phyloP scores from a whole-genome alignment of 345 rosid genomes.

The Rhodomyrtus tomentosa region DNA sequence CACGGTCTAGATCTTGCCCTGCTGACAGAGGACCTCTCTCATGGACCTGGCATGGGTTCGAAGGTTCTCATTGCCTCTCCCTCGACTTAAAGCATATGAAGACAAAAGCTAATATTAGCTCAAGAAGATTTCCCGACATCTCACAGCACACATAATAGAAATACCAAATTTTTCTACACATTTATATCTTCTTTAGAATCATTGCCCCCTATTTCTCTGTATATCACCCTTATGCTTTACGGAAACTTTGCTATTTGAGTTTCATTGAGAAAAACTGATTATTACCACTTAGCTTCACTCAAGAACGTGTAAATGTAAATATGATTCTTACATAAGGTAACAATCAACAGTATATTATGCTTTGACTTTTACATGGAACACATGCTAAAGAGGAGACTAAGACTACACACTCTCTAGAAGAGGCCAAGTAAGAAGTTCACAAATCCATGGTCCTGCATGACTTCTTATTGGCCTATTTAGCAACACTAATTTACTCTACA shows the following conservation, averaged over 20 bases:
- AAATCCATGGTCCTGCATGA: not conserved
- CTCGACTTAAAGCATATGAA: not conserved
- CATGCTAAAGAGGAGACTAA: not conserved
- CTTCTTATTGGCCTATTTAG: not conserved
- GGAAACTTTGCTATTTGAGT: not conserved
- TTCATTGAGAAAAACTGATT: not conserved
- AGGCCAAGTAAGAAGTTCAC: not conserved
- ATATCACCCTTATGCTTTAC: not conserved
- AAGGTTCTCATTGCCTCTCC: not conserved
- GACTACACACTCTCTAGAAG: not conserved
- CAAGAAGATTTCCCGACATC: not conserved
- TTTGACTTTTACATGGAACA: not conserved
- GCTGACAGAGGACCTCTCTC: not conserved
- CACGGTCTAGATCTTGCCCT: not conserved
- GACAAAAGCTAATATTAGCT: not conserved
- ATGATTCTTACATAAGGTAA: too few relatives aligned
- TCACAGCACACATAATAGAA: not conserved
- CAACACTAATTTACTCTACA: not conserved
- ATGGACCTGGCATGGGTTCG: not conserved
- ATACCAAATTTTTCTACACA: not conserved
- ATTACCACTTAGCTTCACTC: not conserved
- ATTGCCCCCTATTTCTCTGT: not conserved
- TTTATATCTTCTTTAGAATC: not conserved
- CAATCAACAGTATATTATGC: not conserved
- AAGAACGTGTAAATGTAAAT: not conserved